These are phyloP conservation scores for Coemansia sp. DNA, from an alignment of 192 early-diverging fungal genomes.

Conservation along the genomic window DNA sequence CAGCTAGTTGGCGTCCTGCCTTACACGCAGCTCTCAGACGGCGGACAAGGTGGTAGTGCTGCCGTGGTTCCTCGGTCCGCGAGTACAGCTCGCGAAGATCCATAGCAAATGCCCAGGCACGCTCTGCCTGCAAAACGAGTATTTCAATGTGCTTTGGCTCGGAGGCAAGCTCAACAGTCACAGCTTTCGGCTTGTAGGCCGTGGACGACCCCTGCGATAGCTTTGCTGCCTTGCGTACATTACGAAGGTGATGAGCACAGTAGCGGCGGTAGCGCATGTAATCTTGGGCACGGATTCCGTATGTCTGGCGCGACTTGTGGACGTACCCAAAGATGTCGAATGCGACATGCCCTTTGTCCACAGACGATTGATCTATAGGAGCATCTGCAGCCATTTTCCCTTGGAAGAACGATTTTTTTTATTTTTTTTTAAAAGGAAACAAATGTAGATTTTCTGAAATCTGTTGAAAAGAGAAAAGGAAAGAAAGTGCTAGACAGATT, in stretches of 20 bases:
- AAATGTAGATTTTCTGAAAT: neutral
- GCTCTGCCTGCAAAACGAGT: slow-evolving; percentile 43
- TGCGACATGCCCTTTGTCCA: slow-evolving; percentile 7
- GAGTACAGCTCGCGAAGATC: slow-evolving; percentile 47
- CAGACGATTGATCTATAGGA: neutral
- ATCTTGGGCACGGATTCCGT: slow-evolving; percentile 43
- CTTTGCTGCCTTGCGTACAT: slow-evolving; percentile 40
- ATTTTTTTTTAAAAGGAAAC: neutral
- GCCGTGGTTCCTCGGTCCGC: slow-evolving; percentile 50
- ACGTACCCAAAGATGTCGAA: slow-evolving; percentile 46
- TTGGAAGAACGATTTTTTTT: neutral
- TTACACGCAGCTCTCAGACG: slow-evolving; percentile 38
- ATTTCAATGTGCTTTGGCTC: slow-evolving; percentile 36
- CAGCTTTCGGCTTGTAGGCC: slow-evolving; percentile 19
- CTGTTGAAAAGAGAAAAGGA: neutral
- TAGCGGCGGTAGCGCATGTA: slow-evolving; percentile 47
- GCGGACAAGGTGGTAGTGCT: slow-evolving; percentile 44
- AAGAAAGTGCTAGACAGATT: too few relatives aligned
- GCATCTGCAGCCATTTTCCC: neutral
- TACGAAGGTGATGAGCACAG: slow-evolving; percentile 41
- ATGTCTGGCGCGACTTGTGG: slow-evolving; percentile 34
- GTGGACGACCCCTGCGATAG: slow-evolving; percentile 32
- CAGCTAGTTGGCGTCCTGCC: slow-evolving; percentile 27
- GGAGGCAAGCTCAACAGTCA: slow-evolving; percentile 23
- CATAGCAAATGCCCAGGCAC: slow-evolving; percentile 53